Evolutionary conservation across 345 rosid genomes (phyloP), one percentile per base, ranked within the genome.

Genomic region (Eutrema japonicum): DNA sequence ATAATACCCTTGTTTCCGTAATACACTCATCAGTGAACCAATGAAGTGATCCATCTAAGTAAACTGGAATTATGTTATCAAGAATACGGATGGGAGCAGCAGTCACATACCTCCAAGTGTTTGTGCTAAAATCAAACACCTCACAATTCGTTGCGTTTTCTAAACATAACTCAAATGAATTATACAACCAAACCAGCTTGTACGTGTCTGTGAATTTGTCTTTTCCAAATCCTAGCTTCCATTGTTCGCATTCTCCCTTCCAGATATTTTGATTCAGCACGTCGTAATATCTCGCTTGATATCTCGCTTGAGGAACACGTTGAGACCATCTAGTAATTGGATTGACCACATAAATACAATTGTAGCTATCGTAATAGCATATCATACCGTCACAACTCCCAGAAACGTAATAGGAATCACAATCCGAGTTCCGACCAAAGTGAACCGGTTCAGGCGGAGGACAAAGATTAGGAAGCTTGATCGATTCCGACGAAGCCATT

Each of bases 311-410:
- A 55, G 61, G 61, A 56, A 56, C 61, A 56, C 61, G n/a, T 56
- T 42, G 61, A 35, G 26, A 56, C 61, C 61, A 55, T 22, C 22
- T 22, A 22, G 22, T 22, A 22, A 22, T 0, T 22, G 22, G 22
- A 0, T 22, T 22, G 1, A 55, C 41, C 7, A 55, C 27, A 33
- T 55, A 55, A 8, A 55, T 55, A 55, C 42, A 4, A 55, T 16
- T 33, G 11, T 7, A 55, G 41, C 8, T 0, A 55, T 8, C 3
- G 27, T 55, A 55, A 35, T 55, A 55, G 18, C 61, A 55, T n/a
- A 55, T 33, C 61, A 55, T 55, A 55, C 61, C 61, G 41, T n/a
- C 61, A 33, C 61, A 55, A 55, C 60, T 53, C 58, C 18, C 26
- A n/a, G 26, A 33, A 33, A 33, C 22, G 1, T 1, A 22, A 22